Percentiles rank a stretch among this genome's conserved stretches.
Evolutionary conservation across 2,329 filamentous ascomycete genomes (phyloP).

Genomic region (Diaporthe vexans): DNA sequence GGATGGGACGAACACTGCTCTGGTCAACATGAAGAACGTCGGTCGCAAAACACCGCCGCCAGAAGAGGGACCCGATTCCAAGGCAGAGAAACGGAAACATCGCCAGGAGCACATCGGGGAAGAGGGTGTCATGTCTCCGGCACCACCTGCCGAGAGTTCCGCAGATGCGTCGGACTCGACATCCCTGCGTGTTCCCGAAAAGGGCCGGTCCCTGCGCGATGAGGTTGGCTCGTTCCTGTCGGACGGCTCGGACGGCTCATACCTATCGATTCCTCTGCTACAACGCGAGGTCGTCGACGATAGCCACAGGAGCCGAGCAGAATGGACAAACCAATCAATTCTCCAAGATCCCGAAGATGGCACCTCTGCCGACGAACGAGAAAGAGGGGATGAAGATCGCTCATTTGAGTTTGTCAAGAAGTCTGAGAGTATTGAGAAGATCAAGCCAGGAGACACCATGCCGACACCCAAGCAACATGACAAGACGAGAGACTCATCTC

Average conservation of each 20-base stretch:
- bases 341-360: conserved; percentile 61
- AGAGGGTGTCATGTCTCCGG: conserved; percentile 53
- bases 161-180: conserved; percentile 41
- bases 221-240: conserved; percentile 65
- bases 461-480: conserved; percentile 47
- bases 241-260: conserved; percentile 78
- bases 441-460: conserved; percentile 49
- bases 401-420: conserved; percentile 70
- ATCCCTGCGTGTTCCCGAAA: conserved; percentile 44
- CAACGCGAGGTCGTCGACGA: conserved; percentile 75
- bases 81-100: conserved; percentile 60
- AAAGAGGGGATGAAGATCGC: conserved; percentile 51
- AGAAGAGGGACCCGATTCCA: conserved; percentile 43
- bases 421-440: conserved; percentile 65
- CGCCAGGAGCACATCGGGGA: conserved; percentile 61
- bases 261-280: conserved; percentile 82
- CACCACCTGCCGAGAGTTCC: conserved; percentile 44
- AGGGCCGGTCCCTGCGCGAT: conserved; percentile 47
- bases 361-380: conserved; percentile 41
- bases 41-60: conserved; percentile 26
- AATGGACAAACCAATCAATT: conserved; percentile 70
- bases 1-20: conserved; percentile 47
- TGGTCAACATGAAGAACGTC: conserved; percentile 6
- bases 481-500: conserved; percentile 40
- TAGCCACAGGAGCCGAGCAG: conserved; percentile 56